A percentile compares a stretch with the other conserved stretches of the same genome.
Evolutionary conservation across 257 asterid genomes (phyloP).

Genomic region (Eustoma russellianum): DNA sequence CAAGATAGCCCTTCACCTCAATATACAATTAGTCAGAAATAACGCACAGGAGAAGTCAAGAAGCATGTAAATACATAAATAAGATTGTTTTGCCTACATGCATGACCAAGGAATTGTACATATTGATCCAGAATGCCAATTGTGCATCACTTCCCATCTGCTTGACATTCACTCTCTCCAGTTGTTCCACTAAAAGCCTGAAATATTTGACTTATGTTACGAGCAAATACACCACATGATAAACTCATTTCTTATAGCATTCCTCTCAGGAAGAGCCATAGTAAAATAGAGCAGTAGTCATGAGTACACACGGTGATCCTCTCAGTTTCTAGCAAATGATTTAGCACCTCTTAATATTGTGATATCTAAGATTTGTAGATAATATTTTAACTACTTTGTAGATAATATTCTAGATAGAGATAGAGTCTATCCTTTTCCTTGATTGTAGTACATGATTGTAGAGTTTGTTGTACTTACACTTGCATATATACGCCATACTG

Average conservation of each 20-base stretch:
- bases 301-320: too few species aligned
- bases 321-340: too few species aligned
- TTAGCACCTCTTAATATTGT: too few species aligned
- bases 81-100: conserved; percentile 32
- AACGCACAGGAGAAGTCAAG: neutral
- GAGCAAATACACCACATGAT: neutral
- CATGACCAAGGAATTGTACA: conserved; percentile 57
- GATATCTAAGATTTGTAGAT: too few species aligned
- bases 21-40: conserved; percentile 8
- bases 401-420: too few species aligned
- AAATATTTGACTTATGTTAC: conserved; percentile 7
- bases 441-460: too few species aligned
- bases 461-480: too few species aligned
- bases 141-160: conserved; percentile 40
- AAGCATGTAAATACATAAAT: neutral
- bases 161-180: conserved; percentile 35
- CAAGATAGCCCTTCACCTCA: conserved; percentile 40
- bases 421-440: too few species aligned
- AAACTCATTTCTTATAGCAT: neutral
- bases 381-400: too few species aligned
- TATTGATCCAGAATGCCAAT: conserved; percentile 57
- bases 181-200: conserved; percentile 53
- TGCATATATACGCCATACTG: too few species aligned
- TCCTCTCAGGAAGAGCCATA: neutral
- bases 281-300: neutral